Evolutionary conservation across 2,329 filamentous ascomycete genomes (phyloP).

Genomic region (Tolypocladium cylindrosporum): DNA sequence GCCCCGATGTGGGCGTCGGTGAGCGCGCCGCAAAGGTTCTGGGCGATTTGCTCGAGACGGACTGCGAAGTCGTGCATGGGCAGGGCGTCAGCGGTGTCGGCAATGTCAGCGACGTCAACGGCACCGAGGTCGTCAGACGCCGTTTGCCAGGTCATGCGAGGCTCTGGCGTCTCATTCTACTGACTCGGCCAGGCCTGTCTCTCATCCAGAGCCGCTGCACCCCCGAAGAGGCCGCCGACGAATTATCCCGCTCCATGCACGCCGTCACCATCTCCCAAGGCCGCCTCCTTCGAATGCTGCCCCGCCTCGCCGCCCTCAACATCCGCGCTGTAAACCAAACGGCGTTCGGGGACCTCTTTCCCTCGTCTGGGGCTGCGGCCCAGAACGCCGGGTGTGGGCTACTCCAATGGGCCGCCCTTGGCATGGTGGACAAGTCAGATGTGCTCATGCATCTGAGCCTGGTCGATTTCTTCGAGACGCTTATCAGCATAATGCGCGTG

Average conservation of each 20-base stretch:
- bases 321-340: constrained; percentile 28
- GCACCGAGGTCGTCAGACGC: constrained; percentile 25
- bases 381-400: constrained; percentile 25
- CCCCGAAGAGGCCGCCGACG: constrained; percentile 16
- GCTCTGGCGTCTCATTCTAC: constrained; percentile 44
- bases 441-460: constrained; percentile 39
- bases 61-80: constrained; percentile 32
- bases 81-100: constrained; percentile 11
- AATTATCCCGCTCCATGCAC: constrained; percentile 15
- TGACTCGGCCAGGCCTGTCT: constrained; percentile 31
- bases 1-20: constrained; percentile 43
- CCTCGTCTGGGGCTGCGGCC: constrained; percentile 8
- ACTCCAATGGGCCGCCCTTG: constrained; percentile 39
- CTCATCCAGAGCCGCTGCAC: constrained; percentile 28
- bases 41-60: constrained; percentile 43
- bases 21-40: constrained; percentile 41
- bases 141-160: constrained; percentile 37
- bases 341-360: constrained; percentile 23
- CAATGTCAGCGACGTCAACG: constrained; percentile 12
- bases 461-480: constrained; percentile 42
- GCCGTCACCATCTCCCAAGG: constrained; percentile 42
- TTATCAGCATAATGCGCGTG: constrained; percentile 37
- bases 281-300: constrained; percentile 40
- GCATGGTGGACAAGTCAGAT: constrained; percentile 41
- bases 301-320: constrained; percentile 38